Base-by-base conservation (phyloP, 257 asterid species). In the Solanum arcanum region DNA sequence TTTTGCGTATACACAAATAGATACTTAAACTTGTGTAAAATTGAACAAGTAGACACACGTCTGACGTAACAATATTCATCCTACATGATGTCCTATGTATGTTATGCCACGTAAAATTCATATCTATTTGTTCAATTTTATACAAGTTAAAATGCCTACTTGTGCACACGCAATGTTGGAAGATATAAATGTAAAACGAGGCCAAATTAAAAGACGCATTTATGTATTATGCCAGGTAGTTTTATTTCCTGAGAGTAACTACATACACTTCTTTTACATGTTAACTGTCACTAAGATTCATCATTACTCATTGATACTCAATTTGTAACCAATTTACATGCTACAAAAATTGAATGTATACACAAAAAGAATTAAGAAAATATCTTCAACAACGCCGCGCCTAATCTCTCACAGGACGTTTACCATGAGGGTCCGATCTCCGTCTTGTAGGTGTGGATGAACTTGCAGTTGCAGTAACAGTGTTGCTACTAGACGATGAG, bases 401-500 rank as follows among this genome's bases (percentile, higher is more conserved):
- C 87, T 91, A 91, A 20, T 86, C 86, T 33, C 59, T 87, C 88
- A 92, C 88, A 4, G 94, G 95, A 59, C 91, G 91, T 90, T 95
- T 93, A 7, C 95, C 95, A 64, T 89, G 90, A 64, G 92, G 92
- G 86, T 92, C 95, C 20, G 52, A 87, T 86, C 76, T 84, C 16
- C 85, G 90, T 81, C 88, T 87, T 16, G 88, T 86, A 47, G 78
- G 33, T 14, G 88, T 89, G 2, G 93, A 91, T 6, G 92, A 68
- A 81, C 92, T 91, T 29, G 88, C 93, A 21, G 92, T 88, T 85
- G 90, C 91, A 16, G 94, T 86, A 60, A 74, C 89, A 4, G 92
- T 92, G 84, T 87, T 90, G 14, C 97, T 90, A 37, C 16, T 85
- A 12, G 77, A 87, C 25, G 94, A 89, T 86, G 92, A 92, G 85